A percentile compares a stretch with the other conserved stretches of the same genome.
Conservation (phyloP, 352 stramenopile species). For the Globisporangium camurandrum region DNA sequence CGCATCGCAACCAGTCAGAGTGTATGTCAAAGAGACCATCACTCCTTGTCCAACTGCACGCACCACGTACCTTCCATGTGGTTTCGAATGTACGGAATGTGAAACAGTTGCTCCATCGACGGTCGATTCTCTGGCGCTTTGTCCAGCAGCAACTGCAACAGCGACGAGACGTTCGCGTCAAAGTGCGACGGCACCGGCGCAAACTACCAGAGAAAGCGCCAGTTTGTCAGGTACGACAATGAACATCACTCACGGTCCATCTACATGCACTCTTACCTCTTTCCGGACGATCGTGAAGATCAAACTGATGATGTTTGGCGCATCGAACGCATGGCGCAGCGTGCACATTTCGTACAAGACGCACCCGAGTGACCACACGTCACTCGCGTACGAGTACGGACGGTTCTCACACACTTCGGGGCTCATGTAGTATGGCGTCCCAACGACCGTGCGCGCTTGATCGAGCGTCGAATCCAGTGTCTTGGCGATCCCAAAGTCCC, state of each 20-base stretch:
- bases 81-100: conserved; percentile 60
- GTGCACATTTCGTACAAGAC: conserved; percentile 87
- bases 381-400: conserved; percentile 88
- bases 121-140: conserved; percentile 54
- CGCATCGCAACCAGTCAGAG: too few relatives aligned
- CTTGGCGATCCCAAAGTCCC: conserved; percentile 91
- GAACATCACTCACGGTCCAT: not conserved
- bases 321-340: conserved; percentile 81
- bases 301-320: conserved; percentile 73
- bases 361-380: conserved; percentile 91
- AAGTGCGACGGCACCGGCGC: conserved; percentile 47
- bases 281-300: conserved; percentile 83
- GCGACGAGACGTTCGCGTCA: conserved; percentile 39
- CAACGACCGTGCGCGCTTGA: conserved; percentile 86
- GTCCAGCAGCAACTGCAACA: conserved; percentile 51
- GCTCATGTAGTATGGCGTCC: conserved; percentile 93
- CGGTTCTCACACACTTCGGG: conserved; percentile 91
- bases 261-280: conserved; percentile 27
- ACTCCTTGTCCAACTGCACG: not conserved
- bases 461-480: conserved; percentile 76
- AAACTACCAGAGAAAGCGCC: conserved; percentile 20
- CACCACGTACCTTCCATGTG: conserved; percentile 49
- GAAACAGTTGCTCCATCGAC: conserved; percentile 71
- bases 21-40: not conserved
- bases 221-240: not conserved